Evolutionary conservation across 805 yeast genomes (phyloP).

Genomic region (Pichia manshurica): DNA sequence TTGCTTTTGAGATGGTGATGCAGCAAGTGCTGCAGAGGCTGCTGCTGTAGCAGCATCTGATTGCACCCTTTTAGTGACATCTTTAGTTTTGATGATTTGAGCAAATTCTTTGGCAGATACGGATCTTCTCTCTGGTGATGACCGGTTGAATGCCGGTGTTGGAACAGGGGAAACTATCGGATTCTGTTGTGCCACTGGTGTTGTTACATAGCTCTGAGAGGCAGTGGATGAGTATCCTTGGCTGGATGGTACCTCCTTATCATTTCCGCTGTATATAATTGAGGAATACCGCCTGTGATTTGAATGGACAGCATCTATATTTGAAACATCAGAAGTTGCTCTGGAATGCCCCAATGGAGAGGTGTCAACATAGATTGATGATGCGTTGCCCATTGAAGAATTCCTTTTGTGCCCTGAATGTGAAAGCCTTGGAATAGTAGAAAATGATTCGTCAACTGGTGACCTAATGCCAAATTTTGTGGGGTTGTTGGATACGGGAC

Average conservation of each 20-base stretch:
- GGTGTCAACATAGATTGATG: conserved; percentile 40
- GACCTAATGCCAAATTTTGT: conserved; percentile 23
- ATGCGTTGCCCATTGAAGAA: conserved; percentile 23
- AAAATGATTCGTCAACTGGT: conserved; percentile 8
- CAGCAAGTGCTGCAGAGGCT: conserved; percentile 11
- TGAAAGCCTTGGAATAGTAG: neutral
- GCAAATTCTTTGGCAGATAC: conserved; percentile 43
- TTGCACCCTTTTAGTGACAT: conserved; percentile 36
- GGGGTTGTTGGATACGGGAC: conserved; percentile 23
- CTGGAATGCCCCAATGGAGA: conserved; percentile 9
- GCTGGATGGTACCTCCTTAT: neutral
- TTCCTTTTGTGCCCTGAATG: conserved; percentile 22
- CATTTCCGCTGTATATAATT: neutral
- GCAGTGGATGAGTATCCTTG: no score
- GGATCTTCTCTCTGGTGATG: conserved; percentile 37
- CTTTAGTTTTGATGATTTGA: conserved; percentile 12
- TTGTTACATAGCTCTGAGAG: neutral
- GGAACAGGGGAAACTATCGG: neutral
- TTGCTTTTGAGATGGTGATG: neutral
- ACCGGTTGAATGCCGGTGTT: neutral
- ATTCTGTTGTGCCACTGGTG: neutral
- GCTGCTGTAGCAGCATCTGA: conserved; percentile 25
- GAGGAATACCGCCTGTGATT: conserved; percentile 14
- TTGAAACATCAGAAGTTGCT: conserved; percentile 1
- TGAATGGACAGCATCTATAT: conserved; percentile 9